phyloP scores from a whole-genome alignment of 2,329 filamentous ascomycete species.

The Aspergillus carbonarius region DNA sequence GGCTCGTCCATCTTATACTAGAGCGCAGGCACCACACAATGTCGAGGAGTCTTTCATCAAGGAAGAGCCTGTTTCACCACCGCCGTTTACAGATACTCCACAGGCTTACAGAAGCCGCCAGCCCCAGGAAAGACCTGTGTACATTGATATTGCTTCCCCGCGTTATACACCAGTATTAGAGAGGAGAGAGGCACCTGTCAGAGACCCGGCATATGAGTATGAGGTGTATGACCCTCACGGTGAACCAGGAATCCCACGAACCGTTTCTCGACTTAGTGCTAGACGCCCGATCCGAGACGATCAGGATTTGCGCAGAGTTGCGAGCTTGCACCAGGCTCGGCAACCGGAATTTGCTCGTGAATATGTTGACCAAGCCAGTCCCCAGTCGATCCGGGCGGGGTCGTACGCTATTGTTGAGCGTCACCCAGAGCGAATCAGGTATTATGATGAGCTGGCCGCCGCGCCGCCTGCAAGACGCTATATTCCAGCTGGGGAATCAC shows the following conservation, averaged over 20 bases:
- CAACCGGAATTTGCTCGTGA: constrained; percentile 44
- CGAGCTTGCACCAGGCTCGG: constrained; percentile 47
- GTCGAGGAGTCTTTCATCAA: constrained; percentile 57
- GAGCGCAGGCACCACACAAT: constrained; percentile 31
- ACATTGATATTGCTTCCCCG: constrained; percentile 48
- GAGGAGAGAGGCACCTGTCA: constrained; percentile 31
- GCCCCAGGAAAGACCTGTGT: constrained; percentile 46
- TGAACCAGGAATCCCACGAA: constrained; percentile 37
- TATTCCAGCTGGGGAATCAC: constrained; percentile 38
- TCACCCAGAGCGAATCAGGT: constrained; percentile 37
- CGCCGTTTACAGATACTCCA: constrained; percentile 51
- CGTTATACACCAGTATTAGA: constrained; percentile 38
- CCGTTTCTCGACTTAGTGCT: constrained; percentile 40
- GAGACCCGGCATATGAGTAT: constrained; percentile 36
- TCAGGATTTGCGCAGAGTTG: constrained; percentile 47
- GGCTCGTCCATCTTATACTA: constrained; percentile 31
- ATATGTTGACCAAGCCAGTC: constrained; percentile 46
- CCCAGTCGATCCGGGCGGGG: constrained; percentile 36
- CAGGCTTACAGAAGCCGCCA: constrained; percentile 36
- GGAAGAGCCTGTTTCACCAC: constrained; percentile 62
- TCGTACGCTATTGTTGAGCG: constrained; percentile 44
- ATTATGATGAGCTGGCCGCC: constrained; percentile 39
- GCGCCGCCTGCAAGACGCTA: constrained; percentile 36
- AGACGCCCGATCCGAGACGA: constrained; percentile 43
- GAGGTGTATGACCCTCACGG: constrained; percentile 35